Conservation (phyloP, 23 red algal species). For the Chondrus crispus region DNA sequence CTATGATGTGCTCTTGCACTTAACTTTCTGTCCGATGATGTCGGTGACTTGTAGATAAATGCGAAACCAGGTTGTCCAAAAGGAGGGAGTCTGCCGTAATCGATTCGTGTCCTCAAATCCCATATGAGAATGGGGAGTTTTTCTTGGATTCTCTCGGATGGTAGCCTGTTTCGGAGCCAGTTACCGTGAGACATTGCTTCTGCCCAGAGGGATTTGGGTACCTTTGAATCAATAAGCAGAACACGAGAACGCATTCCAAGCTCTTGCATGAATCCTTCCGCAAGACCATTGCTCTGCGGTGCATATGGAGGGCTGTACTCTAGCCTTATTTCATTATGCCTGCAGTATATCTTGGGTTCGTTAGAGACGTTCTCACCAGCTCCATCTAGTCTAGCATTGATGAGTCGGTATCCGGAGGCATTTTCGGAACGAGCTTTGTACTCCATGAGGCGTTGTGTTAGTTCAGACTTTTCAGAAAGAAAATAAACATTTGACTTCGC, state of each 20-base stretch:
- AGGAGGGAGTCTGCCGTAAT: neutral
- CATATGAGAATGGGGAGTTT: neutral
- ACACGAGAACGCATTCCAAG: neutral
- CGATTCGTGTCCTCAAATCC: neutral
- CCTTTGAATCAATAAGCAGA: neutral
- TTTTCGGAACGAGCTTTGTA: too few relatives aligned
- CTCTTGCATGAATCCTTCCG: neutral
- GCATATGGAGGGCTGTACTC: neutral
- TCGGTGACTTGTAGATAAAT: neutral
- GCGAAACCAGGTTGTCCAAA: neutral
- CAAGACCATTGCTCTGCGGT: neutral
- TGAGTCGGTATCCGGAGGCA: too few relatives aligned
- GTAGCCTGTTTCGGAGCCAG: neutral
- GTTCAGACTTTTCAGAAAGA: too few relatives aligned
- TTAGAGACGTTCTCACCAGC: too few relatives aligned
- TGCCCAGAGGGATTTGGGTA: neutral
- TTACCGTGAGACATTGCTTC: neutral
- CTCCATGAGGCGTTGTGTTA: too few relatives aligned
- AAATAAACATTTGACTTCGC: too few relatives aligned
- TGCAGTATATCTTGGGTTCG: too few relatives aligned
- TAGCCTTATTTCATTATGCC: neutral
- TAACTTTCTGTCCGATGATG: neutral
- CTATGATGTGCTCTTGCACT: neutral
- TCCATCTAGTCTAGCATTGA: too few relatives aligned
- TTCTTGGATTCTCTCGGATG: neutral